Evolutionary conservation across 2,329 filamentous ascomycete genomes (phyloP), one percentile per base, ranked within the genome.

Genomic region (Phoma herbarum): DNA sequence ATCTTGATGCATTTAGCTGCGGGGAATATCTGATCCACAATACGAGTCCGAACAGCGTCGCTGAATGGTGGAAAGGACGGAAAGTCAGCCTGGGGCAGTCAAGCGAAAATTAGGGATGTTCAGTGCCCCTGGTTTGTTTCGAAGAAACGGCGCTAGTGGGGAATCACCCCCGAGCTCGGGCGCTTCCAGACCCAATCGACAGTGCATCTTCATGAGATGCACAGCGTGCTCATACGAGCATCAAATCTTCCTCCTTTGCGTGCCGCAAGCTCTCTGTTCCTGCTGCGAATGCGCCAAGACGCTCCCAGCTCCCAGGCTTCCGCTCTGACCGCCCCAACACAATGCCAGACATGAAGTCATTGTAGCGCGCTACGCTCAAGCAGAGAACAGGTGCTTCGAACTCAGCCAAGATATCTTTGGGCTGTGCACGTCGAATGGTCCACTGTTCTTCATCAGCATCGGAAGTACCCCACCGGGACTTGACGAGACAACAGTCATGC

Each of bases 221-320:
- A 51, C 28, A 23, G 28, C 10, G 18, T 52, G 29, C 35, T 65
- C 43, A 72, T 51, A 67, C 64, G 29, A 59, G 25, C 28, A 54
- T 25, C 20, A 54, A 20, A 35, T 73, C 69, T 47, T 63, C 48
- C 42, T 68, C 63, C 42, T 66, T 47, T 23, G 65, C 61, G 31
- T 59, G 48, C 45, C 61, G 58, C 31, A 73, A 63, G 18, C 56
- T 59, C 53, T 72, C 68, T 9, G 53, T 60, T 2, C 66, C 71
- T 11, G 65, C 68, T 47, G 72, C 61, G 59, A 76, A 75, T 5
- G 69, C 70, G 16, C 72, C 74, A 23, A 76, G 49, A 46, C 74
- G 62, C 59, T 73, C 68, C 59, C 61, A 72, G 10, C 57, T 46
- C 1, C 43, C 52, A 23, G 41, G 31, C 29, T 48, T 28, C 10